Base-by-base conservation (phyloP, 2,329 filamentous ascomycete species). In the Scytalidium sp. region DNA sequence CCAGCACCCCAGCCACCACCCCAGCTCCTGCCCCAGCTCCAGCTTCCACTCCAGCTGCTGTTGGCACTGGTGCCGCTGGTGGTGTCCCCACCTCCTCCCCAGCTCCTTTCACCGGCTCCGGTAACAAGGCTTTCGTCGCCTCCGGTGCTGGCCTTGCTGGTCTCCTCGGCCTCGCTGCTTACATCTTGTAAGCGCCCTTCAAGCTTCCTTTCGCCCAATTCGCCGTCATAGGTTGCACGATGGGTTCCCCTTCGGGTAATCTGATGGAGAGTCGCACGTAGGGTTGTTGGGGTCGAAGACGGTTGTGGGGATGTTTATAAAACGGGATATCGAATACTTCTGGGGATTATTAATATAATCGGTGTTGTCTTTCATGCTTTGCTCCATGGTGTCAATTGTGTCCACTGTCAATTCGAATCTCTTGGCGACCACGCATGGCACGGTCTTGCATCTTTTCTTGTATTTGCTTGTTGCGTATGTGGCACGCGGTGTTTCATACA, bases 141-240 rank as follows among this genome's bases (percentile, higher is more conserved):
- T 81, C 80, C 40, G 81, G 79, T 56, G 81, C 76, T 53, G 78
- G 73, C 59, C 76, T 85, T 60, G 81, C 78, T 60, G 81, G 76
- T 74, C 66, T 83, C 59, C 71, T 84, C 66, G 82, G 76, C 64
- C 66, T 84, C 54, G 80, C 77, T 64, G 80, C 78, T 63, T 65
- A 59, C 62, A 45, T 66, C 49, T 64, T 67, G 61, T 67, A 66
- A 65, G 58, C 57, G 52, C 46, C 51, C 54, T 36, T 36, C 32
- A n/a, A 19, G 51, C 47, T 45, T 53, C 55, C 43, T 53, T 72
- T 78, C 67, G 64, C 76, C 64, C 75, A 83, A 72, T 83, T 82
- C 79, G 76, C 73, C 67, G 50, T 59, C 64, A 63, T 55, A 51
- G 54, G 60, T 57, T 54, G 53, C 50, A 60, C 57, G 62, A 61